These are phyloP conservation scores for Suillus americanus DNA, from an alignment of 768 basidiomycete genomes.

Conservation along the genomic window DNA sequence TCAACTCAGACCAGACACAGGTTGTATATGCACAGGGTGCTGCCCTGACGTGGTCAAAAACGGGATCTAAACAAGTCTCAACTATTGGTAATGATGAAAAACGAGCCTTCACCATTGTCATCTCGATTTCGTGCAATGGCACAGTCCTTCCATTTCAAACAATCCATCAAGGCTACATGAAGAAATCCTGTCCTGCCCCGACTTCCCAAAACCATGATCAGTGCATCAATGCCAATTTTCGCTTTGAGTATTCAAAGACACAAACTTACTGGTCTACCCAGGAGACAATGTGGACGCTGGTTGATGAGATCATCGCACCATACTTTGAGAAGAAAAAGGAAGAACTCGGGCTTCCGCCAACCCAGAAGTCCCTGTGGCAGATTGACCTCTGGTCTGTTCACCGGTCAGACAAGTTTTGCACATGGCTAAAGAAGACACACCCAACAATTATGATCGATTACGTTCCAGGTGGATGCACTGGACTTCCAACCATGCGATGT, in stretches of 20 bases:
- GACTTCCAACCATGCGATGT: too few relatives aligned
- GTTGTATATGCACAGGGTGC: conserved; percentile 8
- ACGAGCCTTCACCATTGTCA: conserved; percentile 39
- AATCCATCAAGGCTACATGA: conserved; percentile 33
- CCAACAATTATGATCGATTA: conserved; percentile 32
- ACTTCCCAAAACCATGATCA: conserved; percentile 19
- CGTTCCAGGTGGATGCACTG: background rate
- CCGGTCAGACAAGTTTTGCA: conserved; percentile 31
- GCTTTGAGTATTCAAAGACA: conserved; percentile 24
- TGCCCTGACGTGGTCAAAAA: conserved; percentile 28
- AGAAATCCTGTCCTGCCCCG: conserved; percentile 22
- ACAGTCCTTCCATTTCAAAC: conserved; percentile 37
- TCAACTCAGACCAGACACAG: conserved; percentile 38
- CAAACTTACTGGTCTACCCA: conserved; percentile 30
- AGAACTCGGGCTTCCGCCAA: conserved; percentile 7
- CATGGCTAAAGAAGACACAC: conserved; percentile 32
- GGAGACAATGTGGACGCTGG: conserved; percentile 27
- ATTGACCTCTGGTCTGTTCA: conserved; percentile 41
- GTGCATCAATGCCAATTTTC: conserved; percentile 19
- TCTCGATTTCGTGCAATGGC: conserved; percentile 31
- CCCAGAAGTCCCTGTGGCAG: conserved; percentile 28
- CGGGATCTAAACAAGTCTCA: conserved; percentile 35
- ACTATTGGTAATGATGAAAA: conserved; percentile 39
- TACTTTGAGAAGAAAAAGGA: conserved; percentile 20
- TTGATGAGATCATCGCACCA: conserved; percentile 31